These are phyloP conservation scores for Phialophora tarda DNA, from an alignment of 2,329 filamentous ascomycete genomes.

Conservation along the genomic window DNA sequence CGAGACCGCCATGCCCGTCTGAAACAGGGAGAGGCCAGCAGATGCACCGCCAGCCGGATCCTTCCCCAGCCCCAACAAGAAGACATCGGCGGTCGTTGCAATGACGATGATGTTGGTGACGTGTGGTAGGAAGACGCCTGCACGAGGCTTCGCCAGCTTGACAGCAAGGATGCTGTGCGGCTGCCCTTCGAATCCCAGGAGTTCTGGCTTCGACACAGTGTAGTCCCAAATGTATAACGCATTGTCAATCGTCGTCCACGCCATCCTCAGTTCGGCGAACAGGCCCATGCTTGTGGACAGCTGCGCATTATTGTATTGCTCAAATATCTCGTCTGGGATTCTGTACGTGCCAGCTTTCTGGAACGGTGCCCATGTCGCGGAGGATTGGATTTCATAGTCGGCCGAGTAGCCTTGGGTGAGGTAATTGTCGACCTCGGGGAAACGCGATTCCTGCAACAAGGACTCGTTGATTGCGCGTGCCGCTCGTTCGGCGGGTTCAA, in stretches of 20 bases:
- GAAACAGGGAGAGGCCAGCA: slow-evolving; percentile 74
- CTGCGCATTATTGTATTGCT: slow-evolving; percentile 86
- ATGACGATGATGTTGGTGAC: slow-evolving; percentile 91
- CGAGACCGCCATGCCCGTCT: slow-evolving; percentile 82
- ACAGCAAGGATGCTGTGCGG: slow-evolving; percentile 88
- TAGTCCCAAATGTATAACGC: slow-evolving; percentile 98
- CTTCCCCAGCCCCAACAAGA: slow-evolving; percentile 81
- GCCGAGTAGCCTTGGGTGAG: slow-evolving; percentile 89
- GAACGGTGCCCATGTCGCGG: slow-evolving; percentile 81
- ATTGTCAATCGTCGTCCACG: slow-evolving; percentile 95
- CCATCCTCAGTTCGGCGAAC: slow-evolving; percentile 92
- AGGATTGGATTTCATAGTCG: slow-evolving; percentile 79
- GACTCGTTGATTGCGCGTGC: slow-evolving; percentile 82
- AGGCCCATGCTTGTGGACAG: slow-evolving; percentile 93
- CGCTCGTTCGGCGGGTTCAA: slow-evolving; percentile 77
- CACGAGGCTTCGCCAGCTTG: slow-evolving; percentile 80
- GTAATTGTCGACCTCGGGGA: slow-evolving; percentile 88
- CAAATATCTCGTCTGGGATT: slow-evolving; percentile 89
- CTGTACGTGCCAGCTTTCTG: slow-evolving; percentile 84
- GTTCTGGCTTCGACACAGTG: slow-evolving; percentile 84
- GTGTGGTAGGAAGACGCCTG: slow-evolving; percentile 82
- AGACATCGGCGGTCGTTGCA: slow-evolving; percentile 82
- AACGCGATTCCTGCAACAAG: slow-evolving; percentile 74
- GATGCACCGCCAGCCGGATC: slow-evolving; percentile 65
- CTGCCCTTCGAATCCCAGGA: slow-evolving; percentile 91